phyloP scores from a whole-genome alignment of 176 grass and related monocot species.

The Musa itinerans region DNA sequence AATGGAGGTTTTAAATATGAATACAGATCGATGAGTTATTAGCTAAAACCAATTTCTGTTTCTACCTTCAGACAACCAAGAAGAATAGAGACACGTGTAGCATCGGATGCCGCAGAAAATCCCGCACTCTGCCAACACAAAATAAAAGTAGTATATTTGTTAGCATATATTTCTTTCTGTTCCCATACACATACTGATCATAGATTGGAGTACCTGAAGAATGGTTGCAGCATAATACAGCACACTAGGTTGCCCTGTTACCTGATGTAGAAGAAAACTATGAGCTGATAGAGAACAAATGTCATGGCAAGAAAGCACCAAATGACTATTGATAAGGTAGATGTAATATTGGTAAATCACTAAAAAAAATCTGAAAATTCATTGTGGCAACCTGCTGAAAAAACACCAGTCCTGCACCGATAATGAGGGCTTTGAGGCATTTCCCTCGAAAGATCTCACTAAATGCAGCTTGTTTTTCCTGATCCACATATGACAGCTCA shows the following conservation, averaged over 20 bases:
- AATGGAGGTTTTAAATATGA: neutral
- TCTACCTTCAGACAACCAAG: conserved; percentile 87
- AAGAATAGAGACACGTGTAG: conserved; percentile 87
- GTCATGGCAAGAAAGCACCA: neutral
- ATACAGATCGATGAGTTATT: neutral
- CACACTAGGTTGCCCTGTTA: conserved; percentile 95
- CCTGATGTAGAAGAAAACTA: conserved; percentile 33
- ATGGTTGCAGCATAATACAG: conserved; percentile 98
- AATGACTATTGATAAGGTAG: neutral
- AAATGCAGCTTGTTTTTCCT: conserved; percentile 47
- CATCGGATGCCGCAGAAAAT: conserved; percentile 90
- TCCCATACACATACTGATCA: neutral
- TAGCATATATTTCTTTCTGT: neutral
- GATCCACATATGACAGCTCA: conserved; percentile 51
- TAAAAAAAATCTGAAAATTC: neutral
- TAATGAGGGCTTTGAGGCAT: conserved; percentile 85
- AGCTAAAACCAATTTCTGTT: neutral
- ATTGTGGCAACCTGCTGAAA: conserved; percentile 74
- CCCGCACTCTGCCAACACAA: conserved; percentile 65
- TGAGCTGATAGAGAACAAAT: conserved; percentile 12
- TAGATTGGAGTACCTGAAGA: conserved; percentile 53
- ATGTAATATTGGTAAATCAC: neutral
- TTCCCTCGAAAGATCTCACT: conserved; percentile 91
- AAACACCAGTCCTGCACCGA: conserved; percentile 83
- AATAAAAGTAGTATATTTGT: neutral